phyloP scores from a whole-genome alignment of 495 filamentous ascomycete species.

The Trichoderma asperelloides region DNA sequence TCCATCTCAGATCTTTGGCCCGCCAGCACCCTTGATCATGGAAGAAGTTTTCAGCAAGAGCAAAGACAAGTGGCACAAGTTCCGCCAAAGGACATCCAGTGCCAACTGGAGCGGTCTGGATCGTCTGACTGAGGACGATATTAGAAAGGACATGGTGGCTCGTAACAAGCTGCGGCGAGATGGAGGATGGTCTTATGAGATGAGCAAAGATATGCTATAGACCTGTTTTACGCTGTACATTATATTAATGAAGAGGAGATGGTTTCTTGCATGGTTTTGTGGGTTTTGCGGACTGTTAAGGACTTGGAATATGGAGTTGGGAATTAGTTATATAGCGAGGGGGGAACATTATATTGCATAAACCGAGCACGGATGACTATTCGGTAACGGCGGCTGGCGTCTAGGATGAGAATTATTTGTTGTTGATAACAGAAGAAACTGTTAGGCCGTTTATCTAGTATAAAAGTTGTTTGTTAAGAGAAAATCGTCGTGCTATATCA shows the following conservation, averaged over 20 bases:
- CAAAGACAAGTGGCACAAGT: constrained; percentile 72
- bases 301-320: constrained; percentile 4
- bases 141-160: constrained; percentile 68
- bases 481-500: neutral
- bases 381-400: neutral
- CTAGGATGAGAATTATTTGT: neutral
- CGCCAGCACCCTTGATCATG: constrained; percentile 75
- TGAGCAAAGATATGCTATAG: constrained; percentile 34
- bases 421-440: neutral
- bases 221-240: neutral
- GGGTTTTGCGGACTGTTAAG: neutral
- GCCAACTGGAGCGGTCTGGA: constrained; percentile 90
- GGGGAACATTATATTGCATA: neutral
- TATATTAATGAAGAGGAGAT: neutral
- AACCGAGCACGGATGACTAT: neutral
- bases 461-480: neutral
- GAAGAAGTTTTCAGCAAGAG: constrained; percentile 88
- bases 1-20: constrained; percentile 82
- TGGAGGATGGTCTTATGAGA: constrained; percentile 74
- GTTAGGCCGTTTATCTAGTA: neutral
- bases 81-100: constrained; percentile 79
- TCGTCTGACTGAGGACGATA: constrained; percentile 80
- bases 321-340: neutral
- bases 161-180: constrained; percentile 72
- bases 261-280: neutral